Base-by-base conservation (phyloP, 1,284 basidiomycete genomes). In the Sporisorium reilianum region DNA sequence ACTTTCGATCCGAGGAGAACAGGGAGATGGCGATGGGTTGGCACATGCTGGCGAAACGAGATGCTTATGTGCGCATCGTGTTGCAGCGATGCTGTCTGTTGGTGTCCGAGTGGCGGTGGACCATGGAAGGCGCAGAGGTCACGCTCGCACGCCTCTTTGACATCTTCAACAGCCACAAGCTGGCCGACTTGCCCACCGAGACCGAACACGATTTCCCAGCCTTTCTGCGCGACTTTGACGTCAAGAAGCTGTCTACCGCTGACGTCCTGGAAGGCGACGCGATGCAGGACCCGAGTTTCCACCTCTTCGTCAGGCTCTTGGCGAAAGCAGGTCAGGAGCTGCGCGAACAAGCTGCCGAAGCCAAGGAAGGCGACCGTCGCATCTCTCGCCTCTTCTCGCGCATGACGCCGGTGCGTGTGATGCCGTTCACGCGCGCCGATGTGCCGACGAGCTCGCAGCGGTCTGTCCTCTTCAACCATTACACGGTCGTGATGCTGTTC, bases 381-480 rank as follows among this genome's bases (percentile, higher is more conserved):
- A 85, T 91, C 42, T 91, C 89, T 77, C 91, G 93, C 74, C 86
- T 97, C 16, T 87, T 95, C 46, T 90, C 92, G n/a, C 87, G 93
- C 34, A 89, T 91, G 23, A 89, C 91, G 11, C 93, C 95, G 0
- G 89, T 95, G 22, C 89, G 91, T 3, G 87, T 89, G 10, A 88
- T 94, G 85, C 69, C 76, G 2, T 84, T 84, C 60, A 76, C 77
- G 0, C 57, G 60, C 20, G 36, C 45, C 1, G 52, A 69, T 2
- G 68, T 76, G n/a, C 87, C 30, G 82, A 86, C 18, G 87, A 76
- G 90, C 5, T 89, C 90, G 0, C 90, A 93, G 55, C 87, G 93
- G 2, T 92, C 93, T 0, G 91, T 91, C 87, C 87, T 97, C 12
- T 91, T 92, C 85, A 97, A 98, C 84, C 91, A 95, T 26, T 91